Evolutionary conservation across 768 basidiomycete genomes (phyloP).

Genomic region (Hypholoma sublateritium): DNA sequence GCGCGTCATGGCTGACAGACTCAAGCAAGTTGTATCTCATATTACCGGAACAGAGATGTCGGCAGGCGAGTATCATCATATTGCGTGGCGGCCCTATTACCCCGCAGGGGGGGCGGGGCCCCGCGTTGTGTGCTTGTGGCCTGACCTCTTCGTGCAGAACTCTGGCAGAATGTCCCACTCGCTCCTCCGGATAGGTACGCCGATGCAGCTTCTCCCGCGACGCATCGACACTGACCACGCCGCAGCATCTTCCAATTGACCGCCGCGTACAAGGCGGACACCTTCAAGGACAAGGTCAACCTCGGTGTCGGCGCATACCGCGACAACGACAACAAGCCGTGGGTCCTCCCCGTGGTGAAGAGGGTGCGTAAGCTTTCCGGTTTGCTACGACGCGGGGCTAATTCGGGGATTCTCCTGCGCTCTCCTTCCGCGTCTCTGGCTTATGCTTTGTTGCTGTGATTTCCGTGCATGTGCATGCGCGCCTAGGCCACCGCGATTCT

Average conservation of each 20-base stretch:
- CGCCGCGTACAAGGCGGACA: slow-evolving; percentile 83
- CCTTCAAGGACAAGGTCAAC: slow-evolving; percentile 78
- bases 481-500: slow-evolving; percentile 71
- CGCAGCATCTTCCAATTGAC: slow-evolving; percentile 88
- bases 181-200: slow-evolving; percentile 82
- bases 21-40: slow-evolving; percentile 61
- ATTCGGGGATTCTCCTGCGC: slow-evolving; percentile 6
- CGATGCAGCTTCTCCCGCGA: background rate
- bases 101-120: slow-evolving; percentile 9
- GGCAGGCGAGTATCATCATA: slow-evolving; percentile 42
- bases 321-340: slow-evolving; percentile 84
- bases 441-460: background rate
- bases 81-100: slow-evolving; percentile 3
- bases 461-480: background rate
- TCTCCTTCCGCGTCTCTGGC: background rate
- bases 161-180: slow-evolving; percentile 74
- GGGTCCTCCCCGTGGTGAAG: slow-evolving; percentile 90
- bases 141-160: slow-evolving; percentile 42
- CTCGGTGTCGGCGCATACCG: slow-evolving; percentile 93
- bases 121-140: background rate
- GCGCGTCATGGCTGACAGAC: slow-evolving; percentile 51
- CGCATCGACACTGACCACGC: background rate
- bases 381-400: slow-evolving; percentile 10
- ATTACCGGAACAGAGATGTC: slow-evolving; percentile 47
- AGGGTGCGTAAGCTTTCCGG: slow-evolving; percentile 49